phyloP scores from a whole-genome alignment of 352 stramenopile species.

The Phytopythium helicoides region DNA sequence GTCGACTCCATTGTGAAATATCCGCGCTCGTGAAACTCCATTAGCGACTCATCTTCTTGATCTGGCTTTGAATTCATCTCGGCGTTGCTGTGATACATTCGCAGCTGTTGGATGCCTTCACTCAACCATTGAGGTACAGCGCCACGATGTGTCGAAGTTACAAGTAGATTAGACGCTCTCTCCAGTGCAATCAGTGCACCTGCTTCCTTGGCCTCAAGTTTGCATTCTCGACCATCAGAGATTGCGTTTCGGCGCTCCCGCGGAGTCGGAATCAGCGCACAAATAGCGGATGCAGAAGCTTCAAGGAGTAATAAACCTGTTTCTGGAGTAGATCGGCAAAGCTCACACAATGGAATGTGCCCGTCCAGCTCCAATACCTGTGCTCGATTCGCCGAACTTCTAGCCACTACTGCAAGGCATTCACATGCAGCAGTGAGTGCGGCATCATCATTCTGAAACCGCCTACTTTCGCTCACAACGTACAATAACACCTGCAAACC shows the following conservation, averaged over 20 bases:
- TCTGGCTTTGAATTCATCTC: background rate
- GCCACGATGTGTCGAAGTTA: constrained; percentile 8
- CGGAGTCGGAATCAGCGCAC: constrained; percentile 42
- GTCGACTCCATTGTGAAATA: constrained; percentile 64
- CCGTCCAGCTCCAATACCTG: constrained; percentile 61
- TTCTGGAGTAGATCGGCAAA: constrained; percentile 37
- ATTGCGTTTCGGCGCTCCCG: constrained; percentile 34
- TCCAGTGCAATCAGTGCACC: constrained; percentile 41
- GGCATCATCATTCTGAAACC: constrained; percentile 30
- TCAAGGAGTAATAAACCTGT: constrained; percentile 28
- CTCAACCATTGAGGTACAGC: constrained; percentile 30
- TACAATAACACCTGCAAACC: constrained; percentile 72
- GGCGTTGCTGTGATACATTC: constrained; percentile 13
- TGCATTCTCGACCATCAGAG: constrained; percentile 49
- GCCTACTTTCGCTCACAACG: constrained; percentile 28
- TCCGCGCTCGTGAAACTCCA: constrained; percentile 53
- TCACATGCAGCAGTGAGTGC: constrained; percentile 50
- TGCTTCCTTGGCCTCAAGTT: constrained; percentile 52
- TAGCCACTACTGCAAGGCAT: constrained; percentile 45
- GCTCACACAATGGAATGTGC: constrained; percentile 44
- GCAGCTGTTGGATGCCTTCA: constrained; percentile 36
- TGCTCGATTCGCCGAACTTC: constrained; percentile 36
- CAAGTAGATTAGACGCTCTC: constrained; percentile 38
- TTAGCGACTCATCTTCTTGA: constrained; percentile 13
- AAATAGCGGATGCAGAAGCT: constrained; percentile 46